Percentiles rank a stretch among this genome's conserved stretches.
These are phyloP conservation scores for Grosmannia huntii DNA, from an alignment of 2,329 filamentous ascomycete genomes.

Conservation along the genomic window DNA sequence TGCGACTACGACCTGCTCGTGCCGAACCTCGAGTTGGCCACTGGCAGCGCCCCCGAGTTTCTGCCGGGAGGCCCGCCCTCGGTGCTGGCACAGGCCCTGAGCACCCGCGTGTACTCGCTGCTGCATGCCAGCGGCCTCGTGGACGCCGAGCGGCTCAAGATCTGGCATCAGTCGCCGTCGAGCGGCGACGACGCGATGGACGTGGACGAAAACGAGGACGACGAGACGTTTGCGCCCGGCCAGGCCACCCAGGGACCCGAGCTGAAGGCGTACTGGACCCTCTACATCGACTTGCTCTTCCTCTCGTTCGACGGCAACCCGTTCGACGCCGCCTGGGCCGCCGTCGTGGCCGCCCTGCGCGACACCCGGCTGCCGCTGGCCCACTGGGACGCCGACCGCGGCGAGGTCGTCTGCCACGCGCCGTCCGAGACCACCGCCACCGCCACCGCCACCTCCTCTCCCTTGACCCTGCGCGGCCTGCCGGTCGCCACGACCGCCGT, in stretches of 20 bases:
- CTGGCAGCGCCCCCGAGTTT: constrained; percentile 76
- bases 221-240: constrained; percentile 10
- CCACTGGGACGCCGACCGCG: constrained; percentile 71
- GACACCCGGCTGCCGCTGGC: constrained; percentile 68
- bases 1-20: constrained; percentile 64
- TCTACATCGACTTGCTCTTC: constrained; percentile 93
- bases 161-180: constrained; percentile 48
- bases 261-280: constrained; percentile 81
- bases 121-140: constrained; percentile 61
- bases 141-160: constrained; percentile 53
- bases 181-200: constrained; percentile 15
- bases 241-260: constrained; percentile 14
- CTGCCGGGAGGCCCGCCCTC: constrained; percentile 74
- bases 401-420: constrained; percentile 60
- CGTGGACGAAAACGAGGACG: constrained; percentile 19
- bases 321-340: constrained; percentile 83
- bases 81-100: constrained; percentile 70
- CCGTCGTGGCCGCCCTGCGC: constrained; percentile 65
- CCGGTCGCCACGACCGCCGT: constrained; percentile 68
- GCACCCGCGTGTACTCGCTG: constrained; percentile 64
- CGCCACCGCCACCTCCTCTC: constrained; percentile 10
- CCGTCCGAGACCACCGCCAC: background rate
- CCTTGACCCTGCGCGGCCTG: constrained; percentile 48
- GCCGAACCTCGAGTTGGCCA: constrained; percentile 85
- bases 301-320: constrained; percentile 86